Base-by-base conservation (phyloP, 176 grass and related monocot species). In the Ampelocalamus luodianensis region DNA sequence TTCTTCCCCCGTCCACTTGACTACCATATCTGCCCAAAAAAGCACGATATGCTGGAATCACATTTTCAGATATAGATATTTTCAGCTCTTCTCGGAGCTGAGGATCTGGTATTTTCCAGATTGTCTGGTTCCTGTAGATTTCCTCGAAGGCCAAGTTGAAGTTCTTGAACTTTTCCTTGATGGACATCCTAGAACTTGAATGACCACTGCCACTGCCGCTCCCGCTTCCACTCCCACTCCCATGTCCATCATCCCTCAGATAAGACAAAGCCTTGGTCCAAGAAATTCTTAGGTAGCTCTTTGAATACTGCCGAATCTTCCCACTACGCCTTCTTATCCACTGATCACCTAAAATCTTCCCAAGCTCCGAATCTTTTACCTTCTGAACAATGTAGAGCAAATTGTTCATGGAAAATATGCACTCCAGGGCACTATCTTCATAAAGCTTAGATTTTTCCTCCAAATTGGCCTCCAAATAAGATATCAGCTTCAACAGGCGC, bases 321-420 rank as follows among this genome's bases (percentile, higher is more conserved):
- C 96, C 89, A 68, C 83, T 86, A 32, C 63, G 93, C 53, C 88
- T 89, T 10, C 86, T 86, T 86, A 98, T 76, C 96, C 96, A 98
- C 27, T 87, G 86, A 75, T 98, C 93, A 42, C 96, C 93, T 80
- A 98, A 89, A 88, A 93, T 87, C 58, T 90, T 94, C 34, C 96
- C 89, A n/a, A 98, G 93, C 79, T 98, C 96, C 4, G 93, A 98
- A 84, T 98, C 93, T 71, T 92, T 98, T 20, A 89, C 87, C 82
- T 95, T 95, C 49, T 93, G 88, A 76, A 95, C 85, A 71, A 98
- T 98, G 73, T 98, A 95, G 37, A 93, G 81, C 89, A 98, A 90
- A 86, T 98, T 98, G 79, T 95, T 98, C 96, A 98, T 98, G 50
- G 92, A 85, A 92, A 98, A 98, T 92, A 98, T 88, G 89, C 89